These are phyloP conservation scores for Lunularia cruciata DNA, from an alignment of 225 moss, liverwort and hornwort species.

Conservation along the genomic window DNA sequence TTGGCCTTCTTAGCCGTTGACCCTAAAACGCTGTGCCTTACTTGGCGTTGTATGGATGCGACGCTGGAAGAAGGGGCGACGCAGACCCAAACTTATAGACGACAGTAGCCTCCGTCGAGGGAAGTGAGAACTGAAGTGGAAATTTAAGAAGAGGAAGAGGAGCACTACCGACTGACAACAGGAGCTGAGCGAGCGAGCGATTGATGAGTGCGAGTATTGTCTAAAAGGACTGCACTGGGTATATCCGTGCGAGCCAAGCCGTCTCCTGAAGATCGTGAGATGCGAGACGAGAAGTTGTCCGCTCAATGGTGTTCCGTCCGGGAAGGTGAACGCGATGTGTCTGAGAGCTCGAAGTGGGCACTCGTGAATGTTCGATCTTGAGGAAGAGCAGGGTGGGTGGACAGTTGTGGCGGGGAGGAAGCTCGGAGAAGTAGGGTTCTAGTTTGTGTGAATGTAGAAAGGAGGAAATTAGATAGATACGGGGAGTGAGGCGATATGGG, in stretches of 20 bases:
- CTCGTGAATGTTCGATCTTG: conserved; percentile 14
- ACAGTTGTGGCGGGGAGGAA: not conserved
- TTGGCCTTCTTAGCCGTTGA: conserved; percentile 23
- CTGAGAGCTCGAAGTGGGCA: not conserved
- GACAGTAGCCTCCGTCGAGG: not conserved
- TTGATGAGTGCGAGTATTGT: conserved; percentile 8
- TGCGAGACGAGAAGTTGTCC: conserved; percentile 3
- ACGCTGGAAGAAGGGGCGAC: not conserved
- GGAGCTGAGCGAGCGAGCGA: not conserved
- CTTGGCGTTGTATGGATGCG: not conserved
- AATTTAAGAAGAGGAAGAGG: no score
- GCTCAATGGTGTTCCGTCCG: not conserved
- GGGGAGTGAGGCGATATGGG: conserved; percentile 48
- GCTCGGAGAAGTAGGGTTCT: not conserved
- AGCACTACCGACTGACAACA: conserved; percentile 2
- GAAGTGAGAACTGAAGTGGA: no score
- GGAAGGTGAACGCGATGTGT: not conserved
- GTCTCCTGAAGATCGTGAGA: conserved; percentile 16
- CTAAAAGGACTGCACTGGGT: conserved; percentile 7
- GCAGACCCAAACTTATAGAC: not conserved
- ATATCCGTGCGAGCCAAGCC: conserved; percentile 16
- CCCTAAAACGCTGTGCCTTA: not conserved
- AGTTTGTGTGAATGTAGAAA: conserved; percentile 27
- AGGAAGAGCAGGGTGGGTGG: not conserved
- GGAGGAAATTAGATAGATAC: not conserved